Percentiles rank a stretch among this genome's conserved stretches.
Evolutionary conservation across 176 grass and related monocot genomes (phyloP).

Genomic region (Raddia distichophylla): DNA sequence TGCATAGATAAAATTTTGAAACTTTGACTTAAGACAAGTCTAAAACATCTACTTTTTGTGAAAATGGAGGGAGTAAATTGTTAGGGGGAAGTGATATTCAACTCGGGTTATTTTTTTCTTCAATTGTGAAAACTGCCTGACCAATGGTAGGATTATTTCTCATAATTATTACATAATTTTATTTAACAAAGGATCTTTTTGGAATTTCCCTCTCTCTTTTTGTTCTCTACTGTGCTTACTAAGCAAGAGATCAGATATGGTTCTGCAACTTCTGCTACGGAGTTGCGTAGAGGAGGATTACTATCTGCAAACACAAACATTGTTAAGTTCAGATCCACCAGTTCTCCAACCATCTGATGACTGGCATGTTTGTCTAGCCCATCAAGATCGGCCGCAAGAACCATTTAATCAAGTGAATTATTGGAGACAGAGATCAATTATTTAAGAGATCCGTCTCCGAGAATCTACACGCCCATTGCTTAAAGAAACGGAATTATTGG

Average conservation of each 20-base stretch:
- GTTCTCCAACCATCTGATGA: background rate
- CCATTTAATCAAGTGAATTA: slow-evolving; percentile 33
- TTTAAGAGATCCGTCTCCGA: background rate
- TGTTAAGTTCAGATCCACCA: background rate
- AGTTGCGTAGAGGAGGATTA: background rate
- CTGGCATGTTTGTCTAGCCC: background rate
- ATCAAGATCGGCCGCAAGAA: background rate
- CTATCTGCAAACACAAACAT: background rate
- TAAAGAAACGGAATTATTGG: slow-evolving; percentile 40
- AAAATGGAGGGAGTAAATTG: no score
- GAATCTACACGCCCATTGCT: background rate
- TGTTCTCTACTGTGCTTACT: background rate
- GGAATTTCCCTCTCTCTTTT: background rate
- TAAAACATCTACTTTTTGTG: no score
- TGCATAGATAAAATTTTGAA: no score
- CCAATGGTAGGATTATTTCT: no score
- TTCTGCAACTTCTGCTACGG: background rate
- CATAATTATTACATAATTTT: no score
- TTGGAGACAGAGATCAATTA: slow-evolving; percentile 14
- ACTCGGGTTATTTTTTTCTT: no score
- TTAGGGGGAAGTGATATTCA: no score
- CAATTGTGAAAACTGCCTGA: no score
- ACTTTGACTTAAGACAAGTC: no score
- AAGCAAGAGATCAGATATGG: no score
- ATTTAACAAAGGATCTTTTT: no score